These are phyloP conservation scores for Blastocystis sp. DNA, from an alignment of 352 stramenopile genomes.

Conservation along the genomic window DNA sequence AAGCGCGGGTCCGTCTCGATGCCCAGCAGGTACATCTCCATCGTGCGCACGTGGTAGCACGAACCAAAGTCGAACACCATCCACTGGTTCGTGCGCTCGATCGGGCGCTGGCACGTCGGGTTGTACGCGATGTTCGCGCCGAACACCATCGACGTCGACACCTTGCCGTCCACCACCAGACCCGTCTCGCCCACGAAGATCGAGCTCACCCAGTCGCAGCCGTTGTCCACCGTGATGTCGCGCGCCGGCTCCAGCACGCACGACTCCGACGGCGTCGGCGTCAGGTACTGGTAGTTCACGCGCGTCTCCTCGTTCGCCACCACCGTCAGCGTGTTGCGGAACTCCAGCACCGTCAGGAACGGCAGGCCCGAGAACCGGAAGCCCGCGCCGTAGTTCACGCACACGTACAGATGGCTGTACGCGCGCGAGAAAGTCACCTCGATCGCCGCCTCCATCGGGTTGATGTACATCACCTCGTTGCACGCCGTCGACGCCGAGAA, in stretches of 20 bases:
- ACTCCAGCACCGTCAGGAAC: constrained; percentile 57
- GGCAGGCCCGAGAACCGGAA: constrained; percentile 38
- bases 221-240: constrained; percentile 13
- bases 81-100: constrained; percentile 63
- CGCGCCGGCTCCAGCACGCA: not conserved
- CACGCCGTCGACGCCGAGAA: constrained; percentile 22
- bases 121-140: constrained; percentile 51
- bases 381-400: constrained; percentile 46
- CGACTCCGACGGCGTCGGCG: not conserved
- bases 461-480: constrained; percentile 39
- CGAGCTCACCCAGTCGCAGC: constrained; percentile 49
- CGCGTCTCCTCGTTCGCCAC: constrained; percentile 42
- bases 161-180: constrained; percentile 48
- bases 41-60: constrained; percentile 38
- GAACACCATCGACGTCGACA: constrained; percentile 60
- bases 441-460: not conserved
- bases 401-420: constrained; percentile 57
- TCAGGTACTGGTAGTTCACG: constrained; percentile 65
- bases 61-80: constrained; percentile 67
- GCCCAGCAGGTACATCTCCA: constrained; percentile 63
- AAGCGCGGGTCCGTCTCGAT: constrained; percentile 66
- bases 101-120: constrained; percentile 44
- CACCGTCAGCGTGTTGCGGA: constrained; percentile 58
- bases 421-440: constrained; percentile 21
- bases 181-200: constrained; percentile 53